Evolutionary conservation across 345 rosid genomes (phyloP).

Genomic region (Boechera retrofracta): DNA sequence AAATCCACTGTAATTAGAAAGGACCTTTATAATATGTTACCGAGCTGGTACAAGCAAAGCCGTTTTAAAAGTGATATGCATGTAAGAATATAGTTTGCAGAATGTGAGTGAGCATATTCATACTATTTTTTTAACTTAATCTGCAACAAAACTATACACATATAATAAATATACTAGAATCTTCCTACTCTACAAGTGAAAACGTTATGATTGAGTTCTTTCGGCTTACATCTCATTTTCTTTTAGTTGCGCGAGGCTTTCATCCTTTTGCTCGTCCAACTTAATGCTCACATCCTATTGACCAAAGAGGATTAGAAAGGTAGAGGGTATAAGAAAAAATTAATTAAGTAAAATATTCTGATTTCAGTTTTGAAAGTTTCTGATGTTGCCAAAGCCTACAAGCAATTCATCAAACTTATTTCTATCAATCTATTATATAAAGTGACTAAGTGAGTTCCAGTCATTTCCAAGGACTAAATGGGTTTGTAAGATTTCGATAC

Average conservation of each 20-base stretch:
- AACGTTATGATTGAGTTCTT: neutral
- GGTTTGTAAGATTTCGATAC: neutral
- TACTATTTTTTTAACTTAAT: neutral
- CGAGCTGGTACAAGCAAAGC: constrained; percentile 4
- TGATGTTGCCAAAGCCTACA: constrained; percentile 15
- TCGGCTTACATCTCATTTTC: constrained; percentile 90
- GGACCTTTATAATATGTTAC: constrained; percentile 6
- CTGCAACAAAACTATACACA: neutral
- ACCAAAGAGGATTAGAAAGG: constrained; percentile 30
- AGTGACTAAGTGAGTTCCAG: neutral
- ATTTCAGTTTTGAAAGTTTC: neutral
- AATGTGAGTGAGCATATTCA: constrained; percentile 3
- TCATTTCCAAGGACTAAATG: neutral
- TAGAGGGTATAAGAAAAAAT: neutral
- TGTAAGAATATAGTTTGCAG: neutral
- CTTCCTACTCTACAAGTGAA: neutral
- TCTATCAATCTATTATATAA: neutral
- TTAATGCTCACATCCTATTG: constrained; percentile 82
- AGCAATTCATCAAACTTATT: constrained; percentile 8
- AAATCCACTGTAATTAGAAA: neutral
- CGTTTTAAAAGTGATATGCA: neutral
- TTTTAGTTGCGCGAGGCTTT: constrained; percentile 76
- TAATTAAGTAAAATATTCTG: neutral
- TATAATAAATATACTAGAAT: neutral
- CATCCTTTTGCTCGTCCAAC: constrained; percentile 92